Percentiles rank a stretch among this genome's conserved stretches.
Conservation (phyloP, 352 stramenopile genomes). For the Paralagenidium karlingii region DNA sequence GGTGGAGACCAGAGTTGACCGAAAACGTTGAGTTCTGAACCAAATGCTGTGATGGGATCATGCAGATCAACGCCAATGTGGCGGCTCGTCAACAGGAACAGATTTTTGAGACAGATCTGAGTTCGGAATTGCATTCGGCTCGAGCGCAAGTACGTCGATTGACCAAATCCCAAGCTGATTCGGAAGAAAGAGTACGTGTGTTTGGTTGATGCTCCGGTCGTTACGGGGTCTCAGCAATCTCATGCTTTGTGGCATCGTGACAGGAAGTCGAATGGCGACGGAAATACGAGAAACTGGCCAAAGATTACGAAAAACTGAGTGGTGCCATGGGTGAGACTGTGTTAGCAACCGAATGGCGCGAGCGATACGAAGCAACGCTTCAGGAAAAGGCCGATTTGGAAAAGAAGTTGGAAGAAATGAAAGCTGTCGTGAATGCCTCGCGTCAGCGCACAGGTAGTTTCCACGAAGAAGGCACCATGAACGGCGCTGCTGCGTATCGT, state of each 20-base stretch:
- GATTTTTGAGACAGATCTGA: constrained; percentile 63
- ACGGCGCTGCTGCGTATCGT: constrained; percentile 3
- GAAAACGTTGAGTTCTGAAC: background rate
- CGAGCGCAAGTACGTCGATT: constrained; percentile 61
- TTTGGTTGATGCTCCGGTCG: background rate
- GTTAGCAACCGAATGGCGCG: constrained; percentile 73
- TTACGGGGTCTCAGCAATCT: background rate
- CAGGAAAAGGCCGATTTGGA: constrained; percentile 68
- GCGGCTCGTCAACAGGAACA: constrained; percentile 65
- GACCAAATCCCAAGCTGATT: constrained; percentile 57
- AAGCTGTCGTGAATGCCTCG: constrained; percentile 1
- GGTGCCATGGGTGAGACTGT: constrained; percentile 78
- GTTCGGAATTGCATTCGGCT: constrained; percentile 50
- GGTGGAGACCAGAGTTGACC: background rate
- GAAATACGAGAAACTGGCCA: constrained; percentile 77
- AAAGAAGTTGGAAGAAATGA: constrained; percentile 58
- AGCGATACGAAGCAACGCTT: constrained; percentile 66
- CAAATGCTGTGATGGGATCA: background rate
- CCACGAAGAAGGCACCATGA: constrained; percentile 14
- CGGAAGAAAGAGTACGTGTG: constrained; percentile 50
- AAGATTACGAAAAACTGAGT: constrained; percentile 79
- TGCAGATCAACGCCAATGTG: constrained; percentile 68
- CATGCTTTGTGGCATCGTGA: constrained; percentile 8
- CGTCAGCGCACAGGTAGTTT: constrained; percentile 24
- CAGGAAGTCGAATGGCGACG: constrained; percentile 69